Evolutionary conservation across 1,139 yeast species (phyloP).

Genomic region (Kazachstania sp.): DNA sequence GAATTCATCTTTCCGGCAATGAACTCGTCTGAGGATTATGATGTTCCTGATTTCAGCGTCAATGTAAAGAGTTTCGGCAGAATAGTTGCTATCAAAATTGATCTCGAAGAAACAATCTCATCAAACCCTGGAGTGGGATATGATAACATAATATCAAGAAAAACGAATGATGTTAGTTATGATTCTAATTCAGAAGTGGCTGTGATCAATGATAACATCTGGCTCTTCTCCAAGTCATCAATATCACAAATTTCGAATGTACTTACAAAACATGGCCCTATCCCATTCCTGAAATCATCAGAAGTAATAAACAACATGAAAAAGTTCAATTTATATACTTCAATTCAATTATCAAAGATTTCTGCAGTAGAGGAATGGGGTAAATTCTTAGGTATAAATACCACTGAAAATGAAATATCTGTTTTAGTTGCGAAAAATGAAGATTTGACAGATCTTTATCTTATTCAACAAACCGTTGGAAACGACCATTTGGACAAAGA

Average conservation of each 20-base stretch:
- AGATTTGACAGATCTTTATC: not conserved
- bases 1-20: slow-evolving; percentile 8
- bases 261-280: not conserved
- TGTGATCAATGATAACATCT: not conserved
- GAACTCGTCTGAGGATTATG: not conserved
- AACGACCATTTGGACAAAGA: too few relatives aligned
- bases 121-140: not conserved
- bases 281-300: slow-evolving; percentile 1
- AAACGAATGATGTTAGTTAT: slow-evolving; percentile 3
- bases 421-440: not conserved
- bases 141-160: slow-evolving; percentile 1
- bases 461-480: not conserved
- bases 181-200: slow-evolving; percentile 3
- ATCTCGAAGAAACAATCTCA: not conserved
- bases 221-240: slow-evolving; percentile 5
- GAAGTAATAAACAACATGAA: not conserved
- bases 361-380: not conserved
- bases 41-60: not conserved
- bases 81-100: slow-evolving; percentile 6
- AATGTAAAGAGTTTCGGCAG: slow-evolving; percentile 20
- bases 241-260: slow-evolving; percentile 4
- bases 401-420: too few relatives aligned
- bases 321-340: not conserved
- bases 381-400: not conserved
- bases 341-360: not conserved